Conservation (phyloP, 345 rosid genomes). For the Acer campestre region DNA sequence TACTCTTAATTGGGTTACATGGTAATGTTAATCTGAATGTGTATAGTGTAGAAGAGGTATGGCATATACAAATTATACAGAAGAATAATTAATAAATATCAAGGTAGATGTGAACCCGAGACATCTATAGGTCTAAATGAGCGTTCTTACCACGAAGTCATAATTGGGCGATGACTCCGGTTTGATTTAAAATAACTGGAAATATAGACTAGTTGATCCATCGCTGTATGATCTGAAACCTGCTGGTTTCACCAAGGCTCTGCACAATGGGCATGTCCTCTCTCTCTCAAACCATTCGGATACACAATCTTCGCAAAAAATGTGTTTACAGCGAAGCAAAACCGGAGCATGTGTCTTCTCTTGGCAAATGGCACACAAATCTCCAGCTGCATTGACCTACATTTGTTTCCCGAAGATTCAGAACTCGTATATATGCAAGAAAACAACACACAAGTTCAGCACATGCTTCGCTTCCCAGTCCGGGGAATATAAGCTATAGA, state of each 20-base stretch:
- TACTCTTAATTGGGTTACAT: not conserved
- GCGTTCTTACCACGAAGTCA: too few species aligned
- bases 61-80: not conserved
- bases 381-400: constrained; percentile 96
- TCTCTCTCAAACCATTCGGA: constrained; percentile 99
- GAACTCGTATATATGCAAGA: not conserved
- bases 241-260: constrained; percentile 92
- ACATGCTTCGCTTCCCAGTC: too few species aligned
- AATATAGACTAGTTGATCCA: constrained; percentile 93
- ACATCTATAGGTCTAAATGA: too few species aligned
- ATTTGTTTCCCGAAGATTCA: constrained; percentile 17
- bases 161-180: too few species aligned
- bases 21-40: not conserved
- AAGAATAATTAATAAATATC: not conserved
- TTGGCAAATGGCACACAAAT: constrained; percentile 96
- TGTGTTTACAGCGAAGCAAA: constrained; percentile 93
- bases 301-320: constrained; percentile 98
- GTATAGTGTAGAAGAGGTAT: not conserved
- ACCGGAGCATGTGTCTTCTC: constrained; percentile 98
- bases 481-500: not conserved
- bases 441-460: not conserved
- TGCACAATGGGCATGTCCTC: constrained; percentile 96
- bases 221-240: constrained; percentile 93
- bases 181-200: constrained; percentile 68
- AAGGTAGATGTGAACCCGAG: not conserved